Conservation (phyloP, 1,284 basidiomycete genomes). For the Trichosporon asahii region DNA sequence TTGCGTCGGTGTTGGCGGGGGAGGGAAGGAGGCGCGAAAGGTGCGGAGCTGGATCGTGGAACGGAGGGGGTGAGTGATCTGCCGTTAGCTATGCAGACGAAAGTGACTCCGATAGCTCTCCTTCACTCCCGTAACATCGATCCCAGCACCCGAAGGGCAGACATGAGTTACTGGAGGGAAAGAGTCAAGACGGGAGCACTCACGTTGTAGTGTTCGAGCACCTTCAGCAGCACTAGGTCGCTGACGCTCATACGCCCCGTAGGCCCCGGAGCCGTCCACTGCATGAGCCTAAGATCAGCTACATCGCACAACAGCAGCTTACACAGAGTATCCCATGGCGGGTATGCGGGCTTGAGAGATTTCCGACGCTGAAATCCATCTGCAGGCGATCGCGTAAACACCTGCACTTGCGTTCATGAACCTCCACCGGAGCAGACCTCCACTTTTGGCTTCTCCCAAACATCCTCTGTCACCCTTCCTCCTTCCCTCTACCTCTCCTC, state of each 20-base stretch:
- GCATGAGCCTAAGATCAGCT: conserved; percentile 37
- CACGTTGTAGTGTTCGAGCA: conserved; percentile 45
- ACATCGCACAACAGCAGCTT: not conserved
- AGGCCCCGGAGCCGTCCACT: conserved; percentile 40
- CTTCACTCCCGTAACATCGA: too few relatives aligned
- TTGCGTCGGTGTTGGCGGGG: not conserved
- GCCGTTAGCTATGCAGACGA: not conserved
- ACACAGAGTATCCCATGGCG: conserved; percentile 40
- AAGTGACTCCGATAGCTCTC: too few relatives aligned
- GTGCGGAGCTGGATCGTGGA: conserved; percentile 42
- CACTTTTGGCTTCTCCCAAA: not conserved
- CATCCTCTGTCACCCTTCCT: not conserved
- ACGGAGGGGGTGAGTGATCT: conserved; percentile 38
- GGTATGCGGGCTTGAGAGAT: not conserved
- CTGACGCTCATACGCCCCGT: conserved; percentile 28
- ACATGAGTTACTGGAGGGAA: too few relatives aligned
- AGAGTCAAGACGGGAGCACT: conserved; percentile 10
- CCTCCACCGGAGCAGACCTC: not conserved
- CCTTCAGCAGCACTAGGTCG: conserved; percentile 39
- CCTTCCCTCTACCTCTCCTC: not conserved
- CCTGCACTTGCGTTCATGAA: not conserved
- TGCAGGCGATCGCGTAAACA: not conserved
- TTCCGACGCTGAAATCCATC: not conserved
- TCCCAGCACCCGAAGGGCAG: too few relatives aligned
- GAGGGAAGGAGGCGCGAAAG: conserved; percentile 34